A percentile compares a stretch with the other conserved stretches of the same genome.
phyloP scores from a whole-genome alignment of 1,139 yeast genomes.

The Wickerhamomyces sp. region DNA sequence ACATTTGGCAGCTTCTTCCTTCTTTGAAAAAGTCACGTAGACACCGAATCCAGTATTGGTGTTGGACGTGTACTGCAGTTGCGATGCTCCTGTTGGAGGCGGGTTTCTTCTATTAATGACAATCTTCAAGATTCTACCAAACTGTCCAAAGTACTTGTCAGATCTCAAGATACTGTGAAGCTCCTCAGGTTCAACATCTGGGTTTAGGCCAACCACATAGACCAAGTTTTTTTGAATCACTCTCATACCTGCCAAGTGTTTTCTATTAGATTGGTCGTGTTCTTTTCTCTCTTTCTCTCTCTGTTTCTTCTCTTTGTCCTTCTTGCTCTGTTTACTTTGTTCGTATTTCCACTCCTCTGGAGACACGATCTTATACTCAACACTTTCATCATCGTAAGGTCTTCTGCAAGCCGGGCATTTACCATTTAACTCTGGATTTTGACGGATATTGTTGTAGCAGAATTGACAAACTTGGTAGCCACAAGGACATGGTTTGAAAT shows the following conservation, averaged over 20 bases:
- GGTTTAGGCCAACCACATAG: conserved; percentile 92
- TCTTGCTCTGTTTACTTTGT: conserved; percentile 72
- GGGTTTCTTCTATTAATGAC: conserved; percentile 84
- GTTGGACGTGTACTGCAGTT: conserved; percentile 38
- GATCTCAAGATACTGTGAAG: conserved; percentile 79
- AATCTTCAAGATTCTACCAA: conserved; percentile 90
- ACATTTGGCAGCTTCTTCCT: conserved; percentile 93
- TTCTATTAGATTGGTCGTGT: conserved; percentile 80
- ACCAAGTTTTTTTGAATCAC: conserved; percentile 97
- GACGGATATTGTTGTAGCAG: conserved; percentile 93
- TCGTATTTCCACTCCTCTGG: conserved; percentile 81
- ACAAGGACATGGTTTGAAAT: conserved; percentile 98
- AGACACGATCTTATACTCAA: conserved; percentile 77
- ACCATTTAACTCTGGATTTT: conserved; percentile 91
- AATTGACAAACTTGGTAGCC: conserved; percentile 98
- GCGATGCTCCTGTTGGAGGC: conserved; percentile 27
- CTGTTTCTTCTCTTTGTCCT: conserved; percentile 82
- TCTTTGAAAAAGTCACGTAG: conserved; percentile 86
- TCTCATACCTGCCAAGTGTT: conserved; percentile 93
- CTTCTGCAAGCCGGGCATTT: conserved; percentile 98
- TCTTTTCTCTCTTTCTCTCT: conserved; percentile 91
- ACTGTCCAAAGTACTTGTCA: conserved; percentile 95
- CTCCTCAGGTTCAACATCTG: conserved; percentile 81
- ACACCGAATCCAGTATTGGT: conserved; percentile 85
- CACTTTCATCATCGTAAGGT: conserved; percentile 86